Evolutionary conservation across 352 stramenopile genomes (phyloP).

Genomic region (Phytophthora melonis): DNA sequence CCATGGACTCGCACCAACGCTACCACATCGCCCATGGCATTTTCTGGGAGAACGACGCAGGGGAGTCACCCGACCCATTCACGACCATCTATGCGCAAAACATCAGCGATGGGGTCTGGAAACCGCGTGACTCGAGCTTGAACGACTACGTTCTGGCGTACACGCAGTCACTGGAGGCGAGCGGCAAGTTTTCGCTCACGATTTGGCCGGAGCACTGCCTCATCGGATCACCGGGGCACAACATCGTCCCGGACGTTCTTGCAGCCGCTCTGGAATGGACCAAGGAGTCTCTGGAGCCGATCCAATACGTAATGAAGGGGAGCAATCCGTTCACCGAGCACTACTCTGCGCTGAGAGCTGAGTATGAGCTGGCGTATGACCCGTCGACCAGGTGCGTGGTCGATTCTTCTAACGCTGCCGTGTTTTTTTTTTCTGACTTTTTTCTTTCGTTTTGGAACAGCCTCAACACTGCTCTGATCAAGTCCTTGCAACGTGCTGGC

Average conservation of each 20-base stretch:
- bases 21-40: constrained; percentile 94
- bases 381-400: constrained; percentile 50
- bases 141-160: constrained; percentile 91
- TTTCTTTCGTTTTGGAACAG: constrained; percentile 13
- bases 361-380: constrained; percentile 86
- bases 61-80: constrained; percentile 86
- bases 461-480: constrained; percentile 88
- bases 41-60: constrained; percentile 89
- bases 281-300: constrained; percentile 55
- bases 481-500: constrained; percentile 73
- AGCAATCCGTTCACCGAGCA: constrained; percentile 95
- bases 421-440: background rate
- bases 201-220: constrained; percentile 98
- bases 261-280: constrained; percentile 86
- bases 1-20: constrained; percentile 95
- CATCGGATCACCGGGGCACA: constrained; percentile 89
- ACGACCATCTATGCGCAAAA: constrained; percentile 91
- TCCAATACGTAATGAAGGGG: constrained; percentile 93
- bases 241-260: constrained; percentile 82
- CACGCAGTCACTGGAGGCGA: constrained; percentile 81
- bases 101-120: constrained; percentile 64
- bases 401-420: no score
- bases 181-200: constrained; percentile 88
- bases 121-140: constrained; percentile 60
- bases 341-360: constrained; percentile 93